phyloP scores from a whole-genome alignment of 2,329 filamentous ascomycete species.

The Myrmaecium sp. region DNA sequence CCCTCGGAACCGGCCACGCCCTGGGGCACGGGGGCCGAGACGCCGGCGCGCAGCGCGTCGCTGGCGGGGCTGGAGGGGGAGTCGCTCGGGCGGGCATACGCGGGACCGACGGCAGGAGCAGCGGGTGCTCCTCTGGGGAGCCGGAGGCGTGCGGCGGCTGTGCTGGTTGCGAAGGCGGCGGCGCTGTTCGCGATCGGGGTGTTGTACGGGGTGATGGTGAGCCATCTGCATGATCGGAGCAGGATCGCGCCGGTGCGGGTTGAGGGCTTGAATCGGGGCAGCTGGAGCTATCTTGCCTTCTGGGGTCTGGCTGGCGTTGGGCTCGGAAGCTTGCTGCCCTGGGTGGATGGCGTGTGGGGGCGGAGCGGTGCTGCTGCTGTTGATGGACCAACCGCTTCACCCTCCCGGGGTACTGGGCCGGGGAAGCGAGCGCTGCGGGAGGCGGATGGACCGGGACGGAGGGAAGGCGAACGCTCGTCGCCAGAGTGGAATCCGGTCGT shows the following conservation, averaged over 20 bases:
- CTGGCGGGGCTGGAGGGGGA: conserved; percentile 8
- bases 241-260: conserved; percentile 46
- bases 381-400: conserved; percentile 12
- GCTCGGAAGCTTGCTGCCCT: conserved; percentile 66
- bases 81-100: no score
- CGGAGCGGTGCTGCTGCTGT: conserved; percentile 21
- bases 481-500: conserved; percentile 64
- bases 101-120: no score
- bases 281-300: conserved; percentile 53
- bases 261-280: conserved; percentile 34
- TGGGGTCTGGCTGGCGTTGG: conserved; percentile 71
- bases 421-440: conserved; percentile 19
- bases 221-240: conserved; percentile 57
- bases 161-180: conserved; percentile 7
- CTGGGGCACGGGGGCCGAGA: conserved; percentile 63
- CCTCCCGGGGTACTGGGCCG: conserved; percentile 1
- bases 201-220: conserved; percentile 67
- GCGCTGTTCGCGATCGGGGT: conserved; percentile 67
- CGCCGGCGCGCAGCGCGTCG: conserved; percentile 28
- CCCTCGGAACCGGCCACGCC: conserved; percentile 47
- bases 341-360: conserved; percentile 59
- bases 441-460: conserved; percentile 29
- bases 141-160: not conserved
- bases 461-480: no score
- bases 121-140: not conserved